Conservation (phyloP, 106 monocot genomes). For the Chionographis japonica region DNA sequence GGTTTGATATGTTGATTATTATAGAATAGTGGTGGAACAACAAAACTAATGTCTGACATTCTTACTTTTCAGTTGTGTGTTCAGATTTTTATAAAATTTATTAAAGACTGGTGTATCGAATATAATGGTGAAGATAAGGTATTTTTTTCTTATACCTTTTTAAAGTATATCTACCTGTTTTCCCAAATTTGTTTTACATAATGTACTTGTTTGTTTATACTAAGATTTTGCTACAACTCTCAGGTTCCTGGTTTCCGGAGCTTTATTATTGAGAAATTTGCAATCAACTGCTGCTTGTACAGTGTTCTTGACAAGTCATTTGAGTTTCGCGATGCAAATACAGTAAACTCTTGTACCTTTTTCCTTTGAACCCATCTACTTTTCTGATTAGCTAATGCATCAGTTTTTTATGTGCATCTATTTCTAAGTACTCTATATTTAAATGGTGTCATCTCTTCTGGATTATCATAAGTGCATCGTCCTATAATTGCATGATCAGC, state of each 20-base stretch:
- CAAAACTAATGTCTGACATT: neutral
- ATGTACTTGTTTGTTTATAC: neutral
- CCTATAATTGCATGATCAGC: no score
- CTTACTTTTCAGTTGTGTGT: conserved; percentile 61
- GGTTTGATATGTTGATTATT: no score
- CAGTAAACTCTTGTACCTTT: conserved; percentile 34
- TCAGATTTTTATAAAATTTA: conserved; percentile 74
- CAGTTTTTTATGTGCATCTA: neutral
- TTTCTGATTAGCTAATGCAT: neutral
- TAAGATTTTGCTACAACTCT: neutral
- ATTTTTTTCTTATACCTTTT: neutral
- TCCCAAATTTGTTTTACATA: neutral
- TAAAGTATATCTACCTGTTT: neutral
- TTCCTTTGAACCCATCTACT: neutral
- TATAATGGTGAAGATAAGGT: conserved; percentile 81
- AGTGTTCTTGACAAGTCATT: conserved; percentile 93
- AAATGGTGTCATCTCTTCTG: no score
- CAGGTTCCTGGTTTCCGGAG: conserved; percentile 83
- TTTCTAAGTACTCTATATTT: no score
- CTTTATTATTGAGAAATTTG: conserved; percentile 84
- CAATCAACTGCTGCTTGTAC: conserved; percentile 71
- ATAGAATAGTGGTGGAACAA: neutral
- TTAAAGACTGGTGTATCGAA: conserved; percentile 81
- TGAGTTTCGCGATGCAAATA: conserved; percentile 84
- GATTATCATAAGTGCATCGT: no score